These are phyloP conservation scores for Skeletonema grethae DNA, from an alignment of 108 stramenopile genomes.

Conservation along the genomic window DNA sequence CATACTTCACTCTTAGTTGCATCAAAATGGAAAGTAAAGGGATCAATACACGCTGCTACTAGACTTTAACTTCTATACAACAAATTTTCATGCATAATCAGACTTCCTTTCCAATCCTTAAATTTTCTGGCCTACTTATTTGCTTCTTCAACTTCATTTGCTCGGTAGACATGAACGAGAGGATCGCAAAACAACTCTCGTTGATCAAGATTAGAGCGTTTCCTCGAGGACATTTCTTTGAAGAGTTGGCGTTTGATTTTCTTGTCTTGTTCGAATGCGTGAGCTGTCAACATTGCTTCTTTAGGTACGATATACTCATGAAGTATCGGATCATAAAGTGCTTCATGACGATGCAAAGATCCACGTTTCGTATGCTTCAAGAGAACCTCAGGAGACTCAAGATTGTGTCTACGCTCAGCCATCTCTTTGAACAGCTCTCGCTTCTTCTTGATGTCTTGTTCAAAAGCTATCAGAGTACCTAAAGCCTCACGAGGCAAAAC, in stretches of 20 bases:
- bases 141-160: conserved; percentile 1
- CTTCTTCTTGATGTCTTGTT: conserved; percentile 22
- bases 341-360: neutral
- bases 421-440: conserved; percentile 26
- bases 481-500: conserved; percentile 8
- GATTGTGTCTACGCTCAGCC: neutral
- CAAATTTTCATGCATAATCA: neutral
- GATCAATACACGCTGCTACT: too few relatives aligned
- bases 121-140: neutral
- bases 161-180: conserved; percentile 22
- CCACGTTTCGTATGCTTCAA: neutral
- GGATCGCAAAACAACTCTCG: conserved; percentile 29
- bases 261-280: conserved; percentile 1
- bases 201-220: conserved; percentile 19
- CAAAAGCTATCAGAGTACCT: conserved; percentile 10
- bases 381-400: neutral
- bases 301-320: neutral
- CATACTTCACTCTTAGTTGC: too few relatives aligned
- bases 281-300: neutral
- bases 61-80: neutral
- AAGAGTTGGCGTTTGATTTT: neutral
- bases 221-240: conserved; percentile 12
- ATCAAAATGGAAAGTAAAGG: too few relatives aligned
- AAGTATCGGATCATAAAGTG: neutral
- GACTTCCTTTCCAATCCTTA: too few relatives aligned